Evolutionary conservation across 164 flowering plant genomes (phyloP), one percentile per base, ranked within the genome.

Genomic region (Akebia trifoliata): DNA sequence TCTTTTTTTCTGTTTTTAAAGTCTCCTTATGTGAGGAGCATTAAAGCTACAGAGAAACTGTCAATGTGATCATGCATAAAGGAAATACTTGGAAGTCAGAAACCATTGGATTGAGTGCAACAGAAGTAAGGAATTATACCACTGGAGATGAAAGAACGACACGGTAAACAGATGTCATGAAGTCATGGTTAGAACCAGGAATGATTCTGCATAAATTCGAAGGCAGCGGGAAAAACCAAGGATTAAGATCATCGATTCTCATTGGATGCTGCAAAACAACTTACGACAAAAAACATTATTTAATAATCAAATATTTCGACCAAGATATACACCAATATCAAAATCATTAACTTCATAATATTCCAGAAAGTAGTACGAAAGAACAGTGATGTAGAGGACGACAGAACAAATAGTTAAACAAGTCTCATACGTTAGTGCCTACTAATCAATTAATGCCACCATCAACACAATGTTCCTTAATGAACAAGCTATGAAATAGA

Each of bases 101-200:
- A 24, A 22, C 2, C 28, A 24, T 24, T 46, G 12, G 3, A 18
- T 30, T 30, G 9, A 25, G n/a, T 18, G 9, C 18, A 50, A 46
- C 40, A 11, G 12, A 15, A 10, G 36, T 15, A 15, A 21, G 61
- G 57, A 62, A 25, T 39, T 26, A 53, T 89, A 92, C 98, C 98
- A 89, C 92, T 12, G 94, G 98, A 68, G 98, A 89, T 28, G 98
- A 87, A 34, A 89, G 76, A 63, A 93, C 88, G 52, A 66, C 81
- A 14, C 98, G 95, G 56, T 78, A 93, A n/a, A 66, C 61, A 18
- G 80, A 62, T 52, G 42, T 68, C 85, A 61, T 71, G 79, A 84
- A 93, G 65, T 93, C 95, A 72, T 81, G 93, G 72, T 93, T 93
- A 59, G 97, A 87, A 45, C 97, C 91, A 34, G 98, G 88, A 63